Conservation (phyloP, 2,329 filamentous ascomycete genomes). For the Pestalotiopsis sp. region DNA sequence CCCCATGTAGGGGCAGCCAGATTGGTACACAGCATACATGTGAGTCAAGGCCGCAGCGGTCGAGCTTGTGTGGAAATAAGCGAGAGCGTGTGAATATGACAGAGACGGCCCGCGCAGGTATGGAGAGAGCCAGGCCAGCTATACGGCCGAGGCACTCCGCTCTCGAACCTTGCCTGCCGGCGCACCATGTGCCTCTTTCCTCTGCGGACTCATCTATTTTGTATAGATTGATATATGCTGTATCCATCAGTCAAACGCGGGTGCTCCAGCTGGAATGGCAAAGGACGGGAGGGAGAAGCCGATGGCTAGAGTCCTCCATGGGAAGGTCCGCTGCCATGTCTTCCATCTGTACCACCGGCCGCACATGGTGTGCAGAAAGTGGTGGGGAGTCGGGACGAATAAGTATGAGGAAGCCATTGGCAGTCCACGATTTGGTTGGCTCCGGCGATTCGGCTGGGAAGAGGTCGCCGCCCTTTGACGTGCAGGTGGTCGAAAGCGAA, state of each 20-base stretch:
- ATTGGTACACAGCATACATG: background rate
- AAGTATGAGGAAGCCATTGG: background rate
- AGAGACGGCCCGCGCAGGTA: background rate
- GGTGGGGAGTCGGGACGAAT: background rate
- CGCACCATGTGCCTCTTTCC: background rate
- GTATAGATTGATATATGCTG: background rate
- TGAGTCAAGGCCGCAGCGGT: background rate
- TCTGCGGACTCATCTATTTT: background rate
- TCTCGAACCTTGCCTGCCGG: background rate
- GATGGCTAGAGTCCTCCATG: background rate
- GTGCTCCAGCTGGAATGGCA: background rate
- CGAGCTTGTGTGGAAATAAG: background rate
- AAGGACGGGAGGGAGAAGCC: background rate
- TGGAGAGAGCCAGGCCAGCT: background rate
- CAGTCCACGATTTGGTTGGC: background rate
- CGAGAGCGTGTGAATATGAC: background rate
- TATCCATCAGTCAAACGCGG: background rate
- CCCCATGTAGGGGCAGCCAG: background rate
- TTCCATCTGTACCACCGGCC: background rate
- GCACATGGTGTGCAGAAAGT: background rate
- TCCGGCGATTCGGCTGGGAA: background rate
- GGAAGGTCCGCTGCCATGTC: background rate
- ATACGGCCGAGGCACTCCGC: background rate
- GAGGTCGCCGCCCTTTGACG: background rate
- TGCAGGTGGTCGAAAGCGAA: background rate